phyloP scores from a whole-genome alignment of 805 yeast species.

The Groenewaldozyma tartarivorans region DNA sequence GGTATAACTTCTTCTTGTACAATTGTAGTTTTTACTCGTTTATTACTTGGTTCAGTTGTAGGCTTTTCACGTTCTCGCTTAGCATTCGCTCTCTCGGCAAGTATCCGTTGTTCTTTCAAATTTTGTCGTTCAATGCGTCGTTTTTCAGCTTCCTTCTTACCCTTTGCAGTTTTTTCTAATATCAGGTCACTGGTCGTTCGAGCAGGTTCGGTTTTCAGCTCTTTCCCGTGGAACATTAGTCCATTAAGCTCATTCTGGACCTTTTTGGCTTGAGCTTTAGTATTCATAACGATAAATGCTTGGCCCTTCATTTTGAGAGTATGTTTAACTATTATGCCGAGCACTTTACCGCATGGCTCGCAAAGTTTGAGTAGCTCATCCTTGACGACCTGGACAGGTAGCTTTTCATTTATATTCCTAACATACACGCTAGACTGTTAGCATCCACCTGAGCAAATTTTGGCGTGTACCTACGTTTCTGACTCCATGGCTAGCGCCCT shows the following conservation, averaged over 20 bases:
- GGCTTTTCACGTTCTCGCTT: constrained; percentile 7
- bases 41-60: constrained; percentile 2
- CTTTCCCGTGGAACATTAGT: constrained; percentile 36
- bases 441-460: too few relatives aligned
- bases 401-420: constrained; percentile 63
- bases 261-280: constrained; percentile 32
- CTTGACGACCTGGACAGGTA: constrained; percentile 43
- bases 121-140: neutral
- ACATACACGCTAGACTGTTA: constrained; percentile 46
- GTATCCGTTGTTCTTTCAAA: constrained; percentile 4
- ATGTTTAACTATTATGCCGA: constrained; percentile 46
- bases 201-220: constrained; percentile 40
- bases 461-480: too few relatives aligned
- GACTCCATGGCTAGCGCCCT: too few relatives aligned
- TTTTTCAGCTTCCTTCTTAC: constrained; percentile 1
- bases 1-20: constrained; percentile 44
- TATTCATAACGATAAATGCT: constrained; percentile 59
- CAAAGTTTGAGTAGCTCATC: constrained; percentile 35
- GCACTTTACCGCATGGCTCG: constrained; percentile 36
- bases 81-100: constrained; percentile 4
- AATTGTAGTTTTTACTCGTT: neutral
- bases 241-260: constrained; percentile 39
- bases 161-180: constrained; percentile 27
- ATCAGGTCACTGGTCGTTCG: constrained; percentile 37
- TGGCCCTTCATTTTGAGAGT: constrained; percentile 70